Base-by-base conservation (phyloP, 768 basidiomycete genomes). In the Lactarius hengduanensis region DNA sequence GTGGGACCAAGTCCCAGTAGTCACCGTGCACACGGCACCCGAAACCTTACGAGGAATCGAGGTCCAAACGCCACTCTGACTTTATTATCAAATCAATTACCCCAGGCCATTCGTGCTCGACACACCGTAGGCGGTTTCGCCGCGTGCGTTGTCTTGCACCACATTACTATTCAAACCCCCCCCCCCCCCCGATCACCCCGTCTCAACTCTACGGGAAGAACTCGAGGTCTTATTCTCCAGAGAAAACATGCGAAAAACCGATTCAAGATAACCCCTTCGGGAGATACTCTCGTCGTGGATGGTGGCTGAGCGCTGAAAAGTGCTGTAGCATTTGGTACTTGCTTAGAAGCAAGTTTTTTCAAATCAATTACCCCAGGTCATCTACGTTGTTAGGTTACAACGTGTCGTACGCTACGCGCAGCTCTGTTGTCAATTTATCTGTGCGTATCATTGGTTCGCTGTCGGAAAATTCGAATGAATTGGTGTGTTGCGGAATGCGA, bases 311-410 rank as follows among this genome's bases (percentile, higher is more conserved):
- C 50, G 50, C 50, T 50, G 22, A 32, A 8, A 13, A 26, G 50
- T 13, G 50, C 50, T 53, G 50, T 53, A 53, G 50, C 50, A 26
- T 26, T 50, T 53, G 50, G 50, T 53, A 53, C 26, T 53, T 53
- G 22, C 63, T 45, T 32, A 55, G n/a, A n/a, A n/a, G 50, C 22
- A 26, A 41, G 2, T 38, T 43, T 32, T 43, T 63, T 50, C 43
- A 69, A 69, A 69, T 69, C 34, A 69, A 69, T 62, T 69, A 69
- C 61, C 61, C 68, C 68, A 69, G 65, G 61, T 34, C 68, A 66
- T 68, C 65, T 56, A 54, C 62, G 62, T 67, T 16, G 57, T 62
- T 54, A 10, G 61, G 11, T 45, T 54, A 58, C 40, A 43, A 61
- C 65, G 40, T 54, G 65, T 59, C 62, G 28, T 57, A 30, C 30